phyloP scores from a whole-genome alignment of 2,329 filamentous ascomycete genomes.

The Scytalidium sp. region DNA sequence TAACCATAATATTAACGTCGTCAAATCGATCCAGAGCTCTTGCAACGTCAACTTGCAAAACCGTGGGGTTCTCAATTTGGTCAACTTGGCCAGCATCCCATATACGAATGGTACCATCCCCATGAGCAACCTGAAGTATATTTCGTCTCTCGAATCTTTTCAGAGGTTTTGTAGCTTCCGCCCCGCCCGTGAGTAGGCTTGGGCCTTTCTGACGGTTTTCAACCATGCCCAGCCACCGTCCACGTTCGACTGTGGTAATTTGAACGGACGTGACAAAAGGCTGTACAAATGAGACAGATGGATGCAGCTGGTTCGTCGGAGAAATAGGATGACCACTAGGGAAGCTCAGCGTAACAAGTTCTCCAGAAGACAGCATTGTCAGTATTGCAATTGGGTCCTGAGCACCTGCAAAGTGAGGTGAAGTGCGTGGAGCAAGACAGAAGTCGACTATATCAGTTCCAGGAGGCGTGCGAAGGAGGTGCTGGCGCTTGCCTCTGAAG shows the following conservation, averaged over 20 bases:
- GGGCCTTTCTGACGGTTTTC: conserved; percentile 80
- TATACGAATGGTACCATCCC: conserved; percentile 84
- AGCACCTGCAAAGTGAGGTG: conserved; percentile 82
- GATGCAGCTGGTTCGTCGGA: conserved; percentile 88
- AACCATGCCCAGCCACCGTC: conserved; percentile 85
- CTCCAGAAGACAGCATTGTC: conserved; percentile 77
- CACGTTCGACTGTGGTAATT: conserved; percentile 72
- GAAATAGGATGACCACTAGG: conserved; percentile 88
- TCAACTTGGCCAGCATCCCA: conserved; percentile 94
- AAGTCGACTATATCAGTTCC: conserved; percentile 78
- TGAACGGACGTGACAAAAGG: conserved; percentile 77
- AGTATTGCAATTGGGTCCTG: conserved; percentile 90
- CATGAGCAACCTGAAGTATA: conserved; percentile 82
- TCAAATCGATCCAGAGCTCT: conserved; percentile 77
- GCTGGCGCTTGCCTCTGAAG: conserved; percentile 72
- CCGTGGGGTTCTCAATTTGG: conserved; percentile 81
- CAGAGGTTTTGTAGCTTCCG: conserved; percentile 64
- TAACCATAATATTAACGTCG: conserved; percentile 72
- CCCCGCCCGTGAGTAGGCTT: conserved; percentile 74
- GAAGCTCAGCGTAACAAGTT: conserved; percentile 86
- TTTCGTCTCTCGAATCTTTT: conserved; percentile 81
- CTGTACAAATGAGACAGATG: conserved; percentile 83
- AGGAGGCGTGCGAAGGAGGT: conserved; percentile 70
- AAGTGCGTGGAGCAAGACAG: conserved; percentile 75
- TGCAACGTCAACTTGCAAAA: conserved; percentile 84